Evolutionary conservation across 805 yeast genomes (phyloP), one percentile per base, ranked within the genome.

Genomic region (Saturnispora bothae): DNA sequence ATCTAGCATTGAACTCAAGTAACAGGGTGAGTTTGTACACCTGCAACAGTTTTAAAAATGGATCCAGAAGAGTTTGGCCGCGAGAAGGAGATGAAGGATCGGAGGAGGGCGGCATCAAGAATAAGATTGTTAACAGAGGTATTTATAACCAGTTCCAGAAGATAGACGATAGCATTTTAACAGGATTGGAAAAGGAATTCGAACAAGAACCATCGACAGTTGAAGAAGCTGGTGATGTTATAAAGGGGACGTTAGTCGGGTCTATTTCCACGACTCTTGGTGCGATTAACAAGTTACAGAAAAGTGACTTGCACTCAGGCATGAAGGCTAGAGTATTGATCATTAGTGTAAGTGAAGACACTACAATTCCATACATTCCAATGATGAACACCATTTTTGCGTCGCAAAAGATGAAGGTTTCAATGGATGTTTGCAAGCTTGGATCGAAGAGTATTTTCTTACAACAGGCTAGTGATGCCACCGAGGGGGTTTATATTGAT

Each of bases 381-480:
- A 78, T 85, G 31, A 92, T 92, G 97, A 92, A 92, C 58, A 71
- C 92, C 43, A 89, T 92, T 22, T 92, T 92, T 61, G 89, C 96
- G 0, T 95, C 97, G 1, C 96, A 92, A 48, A 89, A 88, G 57
- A 72, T 82, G 81, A 79, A 77, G 49, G 74, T 88, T 14, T 82
- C 96, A 2, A 76, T 92, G 17, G 97, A 92, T 57, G 88, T 88
- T 10, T 89, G 94, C 43, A 86, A 88, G 51, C 63, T 92, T 21
- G 80, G 80, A 1, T 7, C 52, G 7, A 74, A 74, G 44, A 77
- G 94, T 1, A 82, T 94, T 3, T 89, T 86, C 54, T 62, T 92
- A 43, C 97, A 92, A 54, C 98, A 92, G 54, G 96, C 97, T 0
- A 73, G 94, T 0, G 98, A 92, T 60, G 85, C 95, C 7, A 89